Percentiles rank a stretch among this genome's conserved stretches.
Conservation (phyloP, 768 basidiomycete genomes). For the Phaeotremella fagi region DNA sequence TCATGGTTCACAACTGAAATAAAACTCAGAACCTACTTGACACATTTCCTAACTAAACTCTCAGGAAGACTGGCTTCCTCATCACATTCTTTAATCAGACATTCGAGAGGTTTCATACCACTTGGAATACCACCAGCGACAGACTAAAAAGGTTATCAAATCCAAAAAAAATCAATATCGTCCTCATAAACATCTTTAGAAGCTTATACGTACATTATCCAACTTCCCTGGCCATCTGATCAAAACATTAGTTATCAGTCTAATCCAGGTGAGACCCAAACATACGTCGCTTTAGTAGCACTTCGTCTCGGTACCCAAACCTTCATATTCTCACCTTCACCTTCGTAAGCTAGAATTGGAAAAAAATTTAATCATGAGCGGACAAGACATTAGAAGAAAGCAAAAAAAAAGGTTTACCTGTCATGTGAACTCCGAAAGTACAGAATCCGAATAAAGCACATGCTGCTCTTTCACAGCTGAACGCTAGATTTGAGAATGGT, state of each 20-base stretch:
- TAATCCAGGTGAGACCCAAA: slow-evolving; percentile 13
- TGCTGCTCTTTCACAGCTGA: slow-evolving; percentile 84
- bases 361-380: no score
- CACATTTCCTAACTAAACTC: slow-evolving; percentile 58
- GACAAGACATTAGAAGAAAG: no score
- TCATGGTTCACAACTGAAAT: no score
- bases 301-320: slow-evolving; percentile 88
- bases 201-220: slow-evolving; percentile 58
- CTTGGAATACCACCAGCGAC: slow-evolving; percentile 82
- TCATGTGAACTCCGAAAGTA: slow-evolving; percentile 91
- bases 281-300: slow-evolving; percentile 81
- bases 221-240: slow-evolving; percentile 71
- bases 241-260: neutral
- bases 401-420: slow-evolving; percentile 41
- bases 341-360: slow-evolving; percentile 38
- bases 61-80: slow-evolving; percentile 84
- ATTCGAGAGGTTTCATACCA: slow-evolving; percentile 66
- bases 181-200: no score
- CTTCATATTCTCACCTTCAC: slow-evolving; percentile 50
- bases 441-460: slow-evolving; percentile 82
- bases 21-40: slow-evolving; percentile 48
- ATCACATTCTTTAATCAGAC: slow-evolving; percentile 81
- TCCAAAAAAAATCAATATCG: neutral
- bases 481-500: slow-evolving; percentile 59
- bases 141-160: slow-evolving; percentile 25